Conservation (phyloP, 768 basidiomycete species). For the Termitomyces sp. region DNA sequence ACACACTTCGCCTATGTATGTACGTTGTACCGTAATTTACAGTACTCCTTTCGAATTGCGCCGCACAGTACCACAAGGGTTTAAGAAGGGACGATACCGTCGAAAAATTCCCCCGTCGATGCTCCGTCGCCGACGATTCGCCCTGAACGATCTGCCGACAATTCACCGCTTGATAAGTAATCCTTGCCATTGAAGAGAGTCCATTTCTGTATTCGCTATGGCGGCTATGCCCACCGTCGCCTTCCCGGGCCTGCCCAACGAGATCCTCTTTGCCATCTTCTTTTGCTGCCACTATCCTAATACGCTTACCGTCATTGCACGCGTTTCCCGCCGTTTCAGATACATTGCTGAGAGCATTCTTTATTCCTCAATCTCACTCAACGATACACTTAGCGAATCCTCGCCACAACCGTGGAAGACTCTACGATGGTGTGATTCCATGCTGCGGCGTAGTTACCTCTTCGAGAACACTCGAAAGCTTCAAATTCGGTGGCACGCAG, state of each 20-base stretch:
- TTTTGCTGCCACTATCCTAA: constrained; percentile 32
- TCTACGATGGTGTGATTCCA: constrained; percentile 50
- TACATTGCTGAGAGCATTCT: constrained; percentile 60
- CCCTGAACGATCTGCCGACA: constrained; percentile 32
- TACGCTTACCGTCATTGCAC: constrained; percentile 38
- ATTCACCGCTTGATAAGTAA: constrained; percentile 36
- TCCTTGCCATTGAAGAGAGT: constrained; percentile 10
- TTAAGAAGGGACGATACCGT: neutral
- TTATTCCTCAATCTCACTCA: constrained; percentile 51
- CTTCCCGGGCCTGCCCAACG: constrained; percentile 44
- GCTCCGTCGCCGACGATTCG: constrained; percentile 36
- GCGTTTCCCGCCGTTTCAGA: constrained; percentile 47
- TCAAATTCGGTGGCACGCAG: constrained; percentile 55
- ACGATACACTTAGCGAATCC: constrained; percentile 43
- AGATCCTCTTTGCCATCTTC: constrained; percentile 53
- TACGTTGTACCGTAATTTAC: too few relatives aligned
- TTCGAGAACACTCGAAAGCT: constrained; percentile 43
- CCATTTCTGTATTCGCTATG: neutral
- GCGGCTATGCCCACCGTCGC: neutral
- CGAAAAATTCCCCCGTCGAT: constrained; percentile 32
- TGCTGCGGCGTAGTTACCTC: constrained; percentile 46
- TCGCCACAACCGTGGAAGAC: constrained; percentile 43
- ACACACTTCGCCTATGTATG: neutral
- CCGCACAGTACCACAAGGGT: neutral
- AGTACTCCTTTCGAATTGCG: neutral